A percentile compares a stretch with the other conserved stretches of the same genome.
phyloP scores from a whole-genome alignment of 768 basidiomycete species.

The Serendipita sp. region DNA sequence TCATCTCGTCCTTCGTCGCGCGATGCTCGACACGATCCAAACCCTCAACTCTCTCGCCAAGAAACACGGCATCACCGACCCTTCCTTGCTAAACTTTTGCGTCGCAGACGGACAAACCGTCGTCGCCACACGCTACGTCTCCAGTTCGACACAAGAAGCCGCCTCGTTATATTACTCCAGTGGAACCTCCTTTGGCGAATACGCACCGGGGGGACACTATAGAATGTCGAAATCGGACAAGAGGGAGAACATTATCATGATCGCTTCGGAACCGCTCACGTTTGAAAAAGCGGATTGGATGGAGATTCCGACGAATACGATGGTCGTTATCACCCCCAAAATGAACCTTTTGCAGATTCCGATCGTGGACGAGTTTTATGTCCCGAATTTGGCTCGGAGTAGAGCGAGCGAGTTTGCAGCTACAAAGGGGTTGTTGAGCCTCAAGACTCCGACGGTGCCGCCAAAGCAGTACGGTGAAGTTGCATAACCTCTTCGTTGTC shows the following conservation, averaged over 20 bases:
- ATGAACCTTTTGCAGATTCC: slow-evolving; percentile 80
- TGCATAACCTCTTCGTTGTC: not conserved
- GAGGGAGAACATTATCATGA: slow-evolving; percentile 90
- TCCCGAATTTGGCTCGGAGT: slow-evolving; percentile 69
- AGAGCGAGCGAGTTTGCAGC: slow-evolving; percentile 73
- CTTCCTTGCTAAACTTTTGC: slow-evolving; percentile 88
- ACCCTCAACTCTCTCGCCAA: slow-evolving; percentile 61
- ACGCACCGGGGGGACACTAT: slow-evolving; percentile 54
- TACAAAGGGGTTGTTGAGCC: slow-evolving; percentile 68
- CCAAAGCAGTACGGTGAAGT: too few relatives aligned
- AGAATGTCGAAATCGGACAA: slow-evolving; percentile 94
- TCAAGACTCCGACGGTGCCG: slow-evolving; percentile 11
- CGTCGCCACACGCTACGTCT: slow-evolving; percentile 88
- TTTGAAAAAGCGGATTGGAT: slow-evolving; percentile 99
- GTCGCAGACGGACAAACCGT: slow-evolving; percentile 92
- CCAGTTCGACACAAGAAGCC: slow-evolving; percentile 78
- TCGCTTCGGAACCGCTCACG: slow-evolving; percentile 86
- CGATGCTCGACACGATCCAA: slow-evolving; percentile 80
- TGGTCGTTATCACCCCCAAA: slow-evolving; percentile 89
- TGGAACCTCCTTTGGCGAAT: slow-evolving; percentile 81
- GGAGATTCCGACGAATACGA: slow-evolving; percentile 93
- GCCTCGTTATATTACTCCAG: slow-evolving; percentile 41
- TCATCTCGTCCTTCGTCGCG: slow-evolving; percentile 51
- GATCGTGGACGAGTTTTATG: slow-evolving; percentile 84
- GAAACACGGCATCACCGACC: slow-evolving; percentile 61